Evolutionary conservation across 371 early-diverging fungal genomes (phyloP).

Genomic region (Cladochytrium tenue): DNA sequence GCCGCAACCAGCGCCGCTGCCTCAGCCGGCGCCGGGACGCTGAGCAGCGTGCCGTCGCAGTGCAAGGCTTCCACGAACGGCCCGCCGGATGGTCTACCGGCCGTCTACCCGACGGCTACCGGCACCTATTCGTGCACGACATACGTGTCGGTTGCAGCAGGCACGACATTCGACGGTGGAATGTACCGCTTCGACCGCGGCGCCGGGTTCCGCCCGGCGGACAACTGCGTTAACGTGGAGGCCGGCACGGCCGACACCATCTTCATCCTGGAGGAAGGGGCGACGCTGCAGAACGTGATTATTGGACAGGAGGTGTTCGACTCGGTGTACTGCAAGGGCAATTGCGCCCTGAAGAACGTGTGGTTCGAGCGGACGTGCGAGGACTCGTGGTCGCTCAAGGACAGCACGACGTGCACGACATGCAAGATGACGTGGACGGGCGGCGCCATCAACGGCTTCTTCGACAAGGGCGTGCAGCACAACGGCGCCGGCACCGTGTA

Average conservation of each 20-base stretch:
- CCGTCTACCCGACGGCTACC: background rate
- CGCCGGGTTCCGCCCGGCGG: background rate
- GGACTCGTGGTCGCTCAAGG: constrained; percentile 28
- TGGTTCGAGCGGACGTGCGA: constrained; percentile 31
- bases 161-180: background rate
- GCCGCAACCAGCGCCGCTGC: background rate
- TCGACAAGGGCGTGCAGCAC: constrained; percentile 30
- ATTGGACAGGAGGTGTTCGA: background rate
- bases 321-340: constrained; percentile 19
- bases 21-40: too few species aligned
- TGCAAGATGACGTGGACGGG: background rate
- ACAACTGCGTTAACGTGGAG: background rate
- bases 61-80: background rate
- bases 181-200: background rate
- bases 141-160: background rate
- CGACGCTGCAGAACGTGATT: background rate
- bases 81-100: background rate
- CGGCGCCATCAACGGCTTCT: background rate
- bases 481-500: constrained; percentile 20
- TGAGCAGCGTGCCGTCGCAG: too few species aligned
- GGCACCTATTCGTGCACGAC: background rate
- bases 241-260: background rate
- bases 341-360: constrained; percentile 25
- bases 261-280: background rate
- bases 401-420: background rate